Percentiles rank a stretch among this genome's conserved stretches.
phyloP scores from a whole-genome alignment of 768 basidiomycete species.

The Pilatotrama ljubarskyi region DNA sequence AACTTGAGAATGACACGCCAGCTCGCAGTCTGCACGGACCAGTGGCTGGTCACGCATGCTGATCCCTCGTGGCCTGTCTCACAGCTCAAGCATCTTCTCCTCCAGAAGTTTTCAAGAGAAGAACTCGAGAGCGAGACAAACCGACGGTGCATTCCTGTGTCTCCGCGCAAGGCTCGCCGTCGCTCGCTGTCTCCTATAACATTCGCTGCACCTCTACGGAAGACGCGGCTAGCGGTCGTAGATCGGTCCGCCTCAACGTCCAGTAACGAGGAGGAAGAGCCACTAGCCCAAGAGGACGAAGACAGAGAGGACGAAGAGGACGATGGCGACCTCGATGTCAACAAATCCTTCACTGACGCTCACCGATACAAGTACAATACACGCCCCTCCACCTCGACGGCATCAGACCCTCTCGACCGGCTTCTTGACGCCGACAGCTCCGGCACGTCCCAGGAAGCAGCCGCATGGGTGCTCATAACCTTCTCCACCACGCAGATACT shows the following conservation, averaged over 20 bases:
- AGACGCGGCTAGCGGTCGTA: background rate
- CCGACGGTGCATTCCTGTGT: conserved; percentile 15
- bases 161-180: conserved; percentile 28
- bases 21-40: conserved; percentile 60
- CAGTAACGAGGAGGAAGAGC: conserved; percentile 5
- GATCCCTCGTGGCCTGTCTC: conserved; percentile 60
- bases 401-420: conserved; percentile 39
- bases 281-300: conserved; percentile 36
- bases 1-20: background rate
- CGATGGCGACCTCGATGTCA: conserved; percentile 30
- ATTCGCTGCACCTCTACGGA: conserved; percentile 47
- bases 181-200: conserved; percentile 67
- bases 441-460: conserved; percentile 65
- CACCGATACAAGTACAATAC: conserved; percentile 26
- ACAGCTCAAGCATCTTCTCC: conserved; percentile 62
- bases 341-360: conserved; percentile 19
- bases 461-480: conserved; percentile 53
- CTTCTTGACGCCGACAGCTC: conserved; percentile 63
- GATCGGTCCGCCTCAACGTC: conserved; percentile 1
- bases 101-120: conserved; percentile 50
- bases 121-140: conserved; percentile 27
- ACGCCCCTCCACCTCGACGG: conserved; percentile 14
- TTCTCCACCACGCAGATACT: conserved; percentile 72
- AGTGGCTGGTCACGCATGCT: conserved; percentile 75
- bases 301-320: conserved; percentile 34